A percentile compares a stretch with the other conserved stretches of the same genome.
These are phyloP conservation scores for Elasticomyces elasticus DNA, from an alignment of 495 filamentous ascomycete species.

Conservation along the genomic window DNA sequence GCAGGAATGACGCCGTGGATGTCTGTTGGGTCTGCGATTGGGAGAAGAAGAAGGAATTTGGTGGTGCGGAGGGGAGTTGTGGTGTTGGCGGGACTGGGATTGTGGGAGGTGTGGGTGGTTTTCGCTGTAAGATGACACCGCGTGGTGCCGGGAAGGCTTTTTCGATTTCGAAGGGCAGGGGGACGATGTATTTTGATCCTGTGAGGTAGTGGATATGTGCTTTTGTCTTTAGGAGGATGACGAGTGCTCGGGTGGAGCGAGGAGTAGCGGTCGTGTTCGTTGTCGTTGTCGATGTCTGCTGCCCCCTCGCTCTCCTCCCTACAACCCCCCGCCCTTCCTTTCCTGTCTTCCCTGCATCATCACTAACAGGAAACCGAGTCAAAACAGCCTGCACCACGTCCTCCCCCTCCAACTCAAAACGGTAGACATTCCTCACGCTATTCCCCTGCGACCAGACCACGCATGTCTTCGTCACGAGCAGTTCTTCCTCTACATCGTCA, in stretches of 20 bases:
- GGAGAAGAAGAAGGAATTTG: conserved; percentile 69
- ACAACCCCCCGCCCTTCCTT: too few species aligned
- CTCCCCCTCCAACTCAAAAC: conserved; percentile 78
- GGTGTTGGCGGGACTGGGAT: conserved; percentile 25
- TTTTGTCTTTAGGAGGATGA: conserved; percentile 85
- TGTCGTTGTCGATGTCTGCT: neutral
- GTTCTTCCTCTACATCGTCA: conserved; percentile 51
- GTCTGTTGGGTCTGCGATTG: conserved; percentile 40
- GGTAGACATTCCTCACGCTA: conserved; percentile 76
- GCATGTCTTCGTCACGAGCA: conserved; percentile 70
- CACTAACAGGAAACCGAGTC: conserved; percentile 52
- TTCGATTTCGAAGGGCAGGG: conserved; percentile 90
- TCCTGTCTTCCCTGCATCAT: neutral
- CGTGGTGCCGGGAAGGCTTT: conserved; percentile 69
- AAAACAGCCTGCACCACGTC: conserved; percentile 73
- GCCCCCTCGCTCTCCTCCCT: too few species aligned
- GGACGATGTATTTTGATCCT: conserved; percentile 78
- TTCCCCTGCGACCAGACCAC: conserved; percentile 89
- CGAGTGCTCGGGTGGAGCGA: conserved; percentile 50
- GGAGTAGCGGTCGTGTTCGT: neutral
- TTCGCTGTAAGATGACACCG: conserved; percentile 78
- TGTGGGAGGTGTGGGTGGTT: conserved; percentile 20
- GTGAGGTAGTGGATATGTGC: conserved; percentile 88
- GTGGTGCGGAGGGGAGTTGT: conserved; percentile 44
- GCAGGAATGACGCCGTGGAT: conserved; percentile 26